These are phyloP conservation scores for Meripilus lineatus DNA, from an alignment of 1,284 basidiomycete species.

Conservation along the genomic window DNA sequence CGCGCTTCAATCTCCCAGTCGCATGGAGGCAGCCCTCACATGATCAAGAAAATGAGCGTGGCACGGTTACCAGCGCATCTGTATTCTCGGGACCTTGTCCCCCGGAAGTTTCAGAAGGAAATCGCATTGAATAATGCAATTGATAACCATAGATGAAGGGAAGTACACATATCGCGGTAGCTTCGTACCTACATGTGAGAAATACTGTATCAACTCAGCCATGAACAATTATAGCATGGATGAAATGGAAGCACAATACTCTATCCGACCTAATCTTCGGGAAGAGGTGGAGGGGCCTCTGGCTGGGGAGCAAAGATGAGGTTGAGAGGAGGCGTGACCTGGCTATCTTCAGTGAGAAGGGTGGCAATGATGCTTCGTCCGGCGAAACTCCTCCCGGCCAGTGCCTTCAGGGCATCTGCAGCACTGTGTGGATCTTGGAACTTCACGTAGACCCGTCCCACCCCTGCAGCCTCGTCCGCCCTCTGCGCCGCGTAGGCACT, in stretches of 20 bases:
- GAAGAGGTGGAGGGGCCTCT: constrained; percentile 73
- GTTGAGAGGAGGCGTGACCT: constrained; percentile 73
- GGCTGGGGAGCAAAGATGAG: constrained; percentile 78
- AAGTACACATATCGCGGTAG: too few species aligned
- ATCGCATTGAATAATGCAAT: too few species aligned
- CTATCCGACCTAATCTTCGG: constrained; percentile 27
- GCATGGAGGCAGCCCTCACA: too few species aligned
- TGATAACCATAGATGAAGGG: too few species aligned
- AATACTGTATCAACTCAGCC: too few species aligned
- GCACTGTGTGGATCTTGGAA: constrained; percentile 64
- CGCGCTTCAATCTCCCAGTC: too few species aligned
- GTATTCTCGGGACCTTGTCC: too few species aligned
- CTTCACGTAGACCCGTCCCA: constrained; percentile 92
- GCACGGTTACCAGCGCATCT: too few species aligned
- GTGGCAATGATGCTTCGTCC: constrained; percentile 88
- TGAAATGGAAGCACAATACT: not conserved
- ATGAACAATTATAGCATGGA: not conserved
- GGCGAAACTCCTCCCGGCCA: constrained; percentile 90
- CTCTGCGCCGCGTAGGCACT: constrained; percentile 62
- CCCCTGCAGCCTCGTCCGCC: constrained; percentile 83
- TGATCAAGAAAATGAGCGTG: too few species aligned
- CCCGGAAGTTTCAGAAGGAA: too few species aligned
- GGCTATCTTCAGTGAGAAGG: constrained; percentile 72
- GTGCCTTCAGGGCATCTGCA: constrained; percentile 67
- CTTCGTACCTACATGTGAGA: too few species aligned